Evolutionary conservation across 164 flowering plant genomes (phyloP).

Genomic region (Chimonanthus salicifolius): DNA sequence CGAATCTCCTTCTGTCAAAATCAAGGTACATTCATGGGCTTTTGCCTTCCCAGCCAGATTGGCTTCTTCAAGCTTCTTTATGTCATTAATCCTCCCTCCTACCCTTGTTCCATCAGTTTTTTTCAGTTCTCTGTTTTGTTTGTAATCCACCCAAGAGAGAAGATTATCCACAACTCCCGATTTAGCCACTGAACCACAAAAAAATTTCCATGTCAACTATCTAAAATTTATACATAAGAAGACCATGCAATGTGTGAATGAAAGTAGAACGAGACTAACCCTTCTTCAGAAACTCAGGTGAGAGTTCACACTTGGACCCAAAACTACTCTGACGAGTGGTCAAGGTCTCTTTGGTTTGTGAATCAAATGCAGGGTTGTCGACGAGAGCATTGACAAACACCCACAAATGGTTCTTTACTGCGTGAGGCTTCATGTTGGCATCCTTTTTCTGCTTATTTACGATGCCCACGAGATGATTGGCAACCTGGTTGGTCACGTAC

Average conservation of each 20-base stretch:
- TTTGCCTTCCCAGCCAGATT: constrained; percentile 74
- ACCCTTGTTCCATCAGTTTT: constrained; percentile 86
- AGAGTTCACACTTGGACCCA: constrained; percentile 80
- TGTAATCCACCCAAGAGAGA: constrained; percentile 79
- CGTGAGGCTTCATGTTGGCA: constrained; percentile 71
- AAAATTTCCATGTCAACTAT: neutral
- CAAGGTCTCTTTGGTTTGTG: constrained; percentile 96
- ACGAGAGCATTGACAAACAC: constrained; percentile 90
- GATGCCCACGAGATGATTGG: constrained; percentile 47
- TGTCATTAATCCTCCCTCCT: constrained; percentile 39
- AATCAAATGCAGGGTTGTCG: constrained; percentile 98
- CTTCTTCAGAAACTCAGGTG: constrained; percentile 61
- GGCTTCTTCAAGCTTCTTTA: constrained; percentile 84
- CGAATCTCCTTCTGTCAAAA: constrained; percentile 98
- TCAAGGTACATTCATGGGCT: constrained; percentile 80
- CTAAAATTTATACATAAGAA: neutral
- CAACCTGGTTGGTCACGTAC: constrained; percentile 70
- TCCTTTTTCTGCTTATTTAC: constrained; percentile 75
- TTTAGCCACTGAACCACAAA: constrained; percentile 47
- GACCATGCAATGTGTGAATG: neutral
- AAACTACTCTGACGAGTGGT: constrained; percentile 83
- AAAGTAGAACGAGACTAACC: constrained; percentile 31
- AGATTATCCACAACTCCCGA: constrained; percentile 73
- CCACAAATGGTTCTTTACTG: constrained; percentile 85
- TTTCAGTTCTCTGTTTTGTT: constrained; percentile 75